Evolutionary conservation across 2,329 filamentous ascomycete genomes (phyloP).

Genomic region (Monilinia laxa): DNA sequence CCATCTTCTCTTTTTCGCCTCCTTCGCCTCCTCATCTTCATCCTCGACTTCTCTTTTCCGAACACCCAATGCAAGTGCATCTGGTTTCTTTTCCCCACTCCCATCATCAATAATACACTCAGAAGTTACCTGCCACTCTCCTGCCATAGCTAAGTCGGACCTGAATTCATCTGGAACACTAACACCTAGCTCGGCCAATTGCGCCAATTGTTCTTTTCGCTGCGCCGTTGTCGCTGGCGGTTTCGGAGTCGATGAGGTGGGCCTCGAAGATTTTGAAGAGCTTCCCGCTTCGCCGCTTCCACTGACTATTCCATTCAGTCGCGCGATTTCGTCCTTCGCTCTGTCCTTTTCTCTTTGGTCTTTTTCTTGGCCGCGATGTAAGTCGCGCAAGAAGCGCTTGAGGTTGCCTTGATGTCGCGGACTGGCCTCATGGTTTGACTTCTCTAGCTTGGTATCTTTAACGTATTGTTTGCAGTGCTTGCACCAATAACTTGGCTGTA

Average conservation of each 20-base stretch:
- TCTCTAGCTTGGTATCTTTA: slow-evolving; percentile 88
- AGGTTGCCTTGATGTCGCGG: slow-evolving; percentile 80
- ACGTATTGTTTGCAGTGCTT: slow-evolving; percentile 92
- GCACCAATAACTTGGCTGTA: slow-evolving; percentile 88
- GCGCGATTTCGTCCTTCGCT: slow-evolving; percentile 80
- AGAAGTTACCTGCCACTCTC: slow-evolving; percentile 75
- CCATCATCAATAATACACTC: slow-evolving; percentile 42
- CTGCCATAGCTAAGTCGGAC: slow-evolving; percentile 79
- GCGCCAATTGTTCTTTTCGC: slow-evolving; percentile 79
- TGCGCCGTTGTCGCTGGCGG: slow-evolving; percentile 56
- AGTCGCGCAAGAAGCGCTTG: slow-evolving; percentile 83
- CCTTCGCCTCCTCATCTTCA: slow-evolving; percentile 60
- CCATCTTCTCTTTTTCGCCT: slow-evolving; percentile 55
- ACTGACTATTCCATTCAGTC: slow-evolving; percentile 74
- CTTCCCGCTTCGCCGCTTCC: slow-evolving; percentile 39
- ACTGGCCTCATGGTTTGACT: slow-evolving; percentile 84
- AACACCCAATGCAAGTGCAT: slow-evolving; percentile 52
- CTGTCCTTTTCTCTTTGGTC: slow-evolving; percentile 78
- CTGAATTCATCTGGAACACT: slow-evolving; percentile 76
- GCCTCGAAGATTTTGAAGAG: slow-evolving; percentile 33
- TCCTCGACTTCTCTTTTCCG: slow-evolving; percentile 62
- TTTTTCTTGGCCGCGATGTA: slow-evolving; percentile 81
- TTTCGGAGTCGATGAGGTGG: slow-evolving; percentile 37
- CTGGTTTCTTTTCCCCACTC: slow-evolving; percentile 46
- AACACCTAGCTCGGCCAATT: slow-evolving; percentile 84